These are phyloP conservation scores for Parietichytrium sp. DNA, from an alignment of 108 stramenopile species.

Conservation along the genomic window DNA sequence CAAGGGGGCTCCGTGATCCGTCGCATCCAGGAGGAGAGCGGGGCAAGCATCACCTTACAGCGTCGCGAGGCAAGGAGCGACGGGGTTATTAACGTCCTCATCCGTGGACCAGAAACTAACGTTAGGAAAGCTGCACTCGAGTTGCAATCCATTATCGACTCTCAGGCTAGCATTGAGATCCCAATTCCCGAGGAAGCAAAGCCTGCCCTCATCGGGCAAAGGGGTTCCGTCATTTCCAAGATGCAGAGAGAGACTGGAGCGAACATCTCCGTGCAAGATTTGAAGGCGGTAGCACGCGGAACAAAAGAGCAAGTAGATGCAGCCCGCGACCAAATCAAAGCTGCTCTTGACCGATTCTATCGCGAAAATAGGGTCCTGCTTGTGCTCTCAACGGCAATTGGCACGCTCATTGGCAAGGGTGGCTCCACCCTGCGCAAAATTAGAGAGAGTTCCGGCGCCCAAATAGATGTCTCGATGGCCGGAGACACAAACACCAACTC, in stretches of 20 bases:
- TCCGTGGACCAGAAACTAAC: not conserved
- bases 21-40: not conserved
- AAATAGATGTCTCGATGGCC: not conserved
- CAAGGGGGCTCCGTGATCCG: not conserved
- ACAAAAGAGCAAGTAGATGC: not conserved
- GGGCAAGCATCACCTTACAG: not conserved
- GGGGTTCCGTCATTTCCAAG: not conserved
- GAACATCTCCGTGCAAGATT: not conserved
- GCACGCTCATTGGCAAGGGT: conserved; percentile 2
- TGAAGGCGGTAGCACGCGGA: not conserved
- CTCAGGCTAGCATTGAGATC: not conserved
- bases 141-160: not conserved
- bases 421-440: not conserved
- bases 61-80: not conserved
- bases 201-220: not conserved
- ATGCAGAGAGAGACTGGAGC: conserved; percentile 3
- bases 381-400: not conserved
- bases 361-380: not conserved
- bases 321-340: not conserved
- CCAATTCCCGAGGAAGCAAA: not conserved
- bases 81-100: not conserved
- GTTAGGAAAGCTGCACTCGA: not conserved
- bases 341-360: not conserved
- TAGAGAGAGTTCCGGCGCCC: not conserved
- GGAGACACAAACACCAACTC: no score